A percentile compares a stretch with the other conserved stretches of the same genome.
These are phyloP conservation scores for Fraxinus greggii DNA, from an alignment of 305 asterid species.

Conservation along the genomic window DNA sequence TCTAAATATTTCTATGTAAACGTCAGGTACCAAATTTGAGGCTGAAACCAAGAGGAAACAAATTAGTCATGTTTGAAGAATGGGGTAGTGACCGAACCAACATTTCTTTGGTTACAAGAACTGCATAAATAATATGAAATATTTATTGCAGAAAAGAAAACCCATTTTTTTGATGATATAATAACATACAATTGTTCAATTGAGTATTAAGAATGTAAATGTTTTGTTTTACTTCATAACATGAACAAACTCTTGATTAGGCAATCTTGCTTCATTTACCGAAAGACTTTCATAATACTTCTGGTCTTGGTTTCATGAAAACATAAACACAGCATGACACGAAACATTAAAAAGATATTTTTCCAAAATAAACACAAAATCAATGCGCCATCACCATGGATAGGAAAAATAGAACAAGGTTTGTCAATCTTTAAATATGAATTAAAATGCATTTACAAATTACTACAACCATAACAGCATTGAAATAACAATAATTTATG, in stretches of 20 bases:
- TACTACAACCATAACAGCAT: not conserved
- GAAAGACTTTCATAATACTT: not conserved
- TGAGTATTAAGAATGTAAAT: not conserved
- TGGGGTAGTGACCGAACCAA: constrained; percentile 72
- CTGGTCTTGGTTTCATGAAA: not conserved
- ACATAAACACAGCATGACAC: not conserved
- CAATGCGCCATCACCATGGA: not conserved
- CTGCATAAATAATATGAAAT: constrained; percentile 20
- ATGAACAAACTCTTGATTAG: not conserved
- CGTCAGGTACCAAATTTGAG: constrained; percentile 81
- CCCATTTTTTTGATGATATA: not conserved
- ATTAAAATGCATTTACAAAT: not conserved
- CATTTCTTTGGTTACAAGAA: constrained; percentile 57
- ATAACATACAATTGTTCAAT: not conserved
- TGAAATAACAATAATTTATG: not conserved
- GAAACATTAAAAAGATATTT: not conserved
- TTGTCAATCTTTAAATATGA: not conserved
- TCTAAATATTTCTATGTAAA: not conserved
- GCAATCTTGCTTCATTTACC: not conserved
- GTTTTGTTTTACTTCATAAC: not conserved
- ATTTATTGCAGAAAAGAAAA: not conserved
- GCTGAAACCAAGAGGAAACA: constrained; percentile 66
- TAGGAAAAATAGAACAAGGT: not conserved
- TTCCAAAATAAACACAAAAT: not conserved
- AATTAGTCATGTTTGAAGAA: constrained; percentile 81